Evolutionary conservation across 2,329 filamentous ascomycete genomes (phyloP), one percentile per base, ranked within the genome.

Genomic region (Grosmannia clavigera): DNA sequence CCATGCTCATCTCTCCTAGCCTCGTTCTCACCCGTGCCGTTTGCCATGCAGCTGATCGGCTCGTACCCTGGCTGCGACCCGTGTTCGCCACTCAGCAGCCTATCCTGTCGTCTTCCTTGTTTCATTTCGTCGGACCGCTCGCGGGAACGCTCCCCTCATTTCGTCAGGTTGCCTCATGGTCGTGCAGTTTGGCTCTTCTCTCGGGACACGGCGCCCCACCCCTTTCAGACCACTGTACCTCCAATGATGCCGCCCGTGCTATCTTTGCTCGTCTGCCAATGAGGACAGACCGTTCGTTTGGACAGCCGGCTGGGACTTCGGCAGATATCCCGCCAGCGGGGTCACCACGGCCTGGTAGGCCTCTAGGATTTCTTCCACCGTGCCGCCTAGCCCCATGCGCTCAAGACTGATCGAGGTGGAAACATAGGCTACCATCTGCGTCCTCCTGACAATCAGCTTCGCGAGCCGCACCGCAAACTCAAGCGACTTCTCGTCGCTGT

Each of bases 361-460:
- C 69, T 92, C 90, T 84, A 96, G 92, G 75, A 97, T 92, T 76
- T 97, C 94, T 69, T 96, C 92, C 7, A 92, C 83, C 0, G 84
- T 88, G 25, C 90, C 87, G 11, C 90, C 90, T 67, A 91, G 81
- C 2, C 86, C 87, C 6, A 85, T 81, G 67, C 79, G 83, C 16
- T 82, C 81, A 64, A 96, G 84, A 65, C 86, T 90, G 67, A 95
- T 84, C 40, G 91, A 96, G 69, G 89, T 95, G 27, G 89, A 89
- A 22, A 97, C 89, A 70, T 96, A 97, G n/a, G 89, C 85, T 0
- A 91, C 91, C 63, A 84, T 81, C 38, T 79, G 76, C 33, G 85
- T 81, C 66, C 83, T 86, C 59, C 84, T 82, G n/a, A 88, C 88
- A 16, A 97, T 73, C 2, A 96, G 80, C 71, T 89, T 94, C 1